Conservation (phyloP, 148 eudicot genomes). For the Cornus controversa region DNA sequence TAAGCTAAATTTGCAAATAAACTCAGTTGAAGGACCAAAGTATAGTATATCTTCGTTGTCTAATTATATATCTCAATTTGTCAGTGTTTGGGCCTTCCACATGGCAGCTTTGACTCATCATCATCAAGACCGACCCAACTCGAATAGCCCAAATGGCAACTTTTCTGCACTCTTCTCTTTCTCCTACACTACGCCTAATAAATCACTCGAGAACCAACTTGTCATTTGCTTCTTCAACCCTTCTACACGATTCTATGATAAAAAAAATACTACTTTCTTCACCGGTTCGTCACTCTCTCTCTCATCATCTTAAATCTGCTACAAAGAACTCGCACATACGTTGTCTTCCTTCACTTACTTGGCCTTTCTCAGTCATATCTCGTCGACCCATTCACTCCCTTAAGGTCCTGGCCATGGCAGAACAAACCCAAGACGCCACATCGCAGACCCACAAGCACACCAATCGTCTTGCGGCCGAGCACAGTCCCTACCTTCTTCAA, state of each 20-base stretch:
- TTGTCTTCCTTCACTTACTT: constrained; percentile 3
- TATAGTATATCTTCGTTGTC: no score
- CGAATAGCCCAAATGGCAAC: neutral
- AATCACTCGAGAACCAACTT: neutral
- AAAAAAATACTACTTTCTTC: constrained; percentile 21
- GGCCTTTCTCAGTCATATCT: constrained; percentile 13
- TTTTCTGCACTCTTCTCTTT: neutral
- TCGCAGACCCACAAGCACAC: constrained; percentile 28
- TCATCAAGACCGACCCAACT: neutral
- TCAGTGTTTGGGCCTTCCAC: neutral
- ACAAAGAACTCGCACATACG: neutral
- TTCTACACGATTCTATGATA: constrained; percentile 19
- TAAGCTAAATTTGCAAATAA: no score
- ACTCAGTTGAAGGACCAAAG: no score
- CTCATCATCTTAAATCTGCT: neutral
- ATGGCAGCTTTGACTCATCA: neutral
- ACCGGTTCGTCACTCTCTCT: constrained; percentile 26
- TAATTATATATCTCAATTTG: no score
- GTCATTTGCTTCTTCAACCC: neutral
- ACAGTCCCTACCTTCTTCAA: constrained; percentile 97
- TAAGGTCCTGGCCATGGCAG: constrained; percentile 59
- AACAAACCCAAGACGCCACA: constrained; percentile 27
- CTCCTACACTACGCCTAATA: neutral
- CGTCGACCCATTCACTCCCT: constrained; percentile 29
- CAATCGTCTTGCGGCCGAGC: constrained; percentile 86